phyloP scores from a whole-genome alignment of 2,329 filamentous ascomycete genomes.

The Thelonectria rubi region DNA sequence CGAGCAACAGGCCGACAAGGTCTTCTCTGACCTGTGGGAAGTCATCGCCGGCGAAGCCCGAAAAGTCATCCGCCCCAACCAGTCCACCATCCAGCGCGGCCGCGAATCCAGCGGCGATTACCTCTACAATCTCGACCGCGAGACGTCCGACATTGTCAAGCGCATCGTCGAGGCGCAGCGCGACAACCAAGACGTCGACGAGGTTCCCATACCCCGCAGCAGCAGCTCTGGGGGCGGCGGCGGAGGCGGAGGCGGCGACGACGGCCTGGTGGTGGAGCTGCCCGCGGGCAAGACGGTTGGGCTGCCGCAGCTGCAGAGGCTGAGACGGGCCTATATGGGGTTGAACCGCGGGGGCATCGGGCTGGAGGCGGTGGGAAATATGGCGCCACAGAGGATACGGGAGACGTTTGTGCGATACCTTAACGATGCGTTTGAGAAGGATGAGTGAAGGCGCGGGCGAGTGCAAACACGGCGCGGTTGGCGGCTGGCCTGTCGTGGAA shows the following conservation, averaged over 20 bases:
- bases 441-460: conserved; percentile 51
- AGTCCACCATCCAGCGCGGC: conserved; percentile 73
- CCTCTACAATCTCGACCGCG: conserved; percentile 80
- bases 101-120: conserved; percentile 76
- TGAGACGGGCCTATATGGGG: conserved; percentile 79
- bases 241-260: conserved; percentile 54
- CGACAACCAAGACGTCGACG: conserved; percentile 69
- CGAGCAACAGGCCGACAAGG: conserved; percentile 62
- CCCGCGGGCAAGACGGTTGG: conserved; percentile 70
- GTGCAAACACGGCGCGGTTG: not conserved
- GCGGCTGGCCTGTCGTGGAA: not conserved
- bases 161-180: conserved; percentile 74
- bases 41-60: conserved; percentile 70
- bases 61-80: conserved; percentile 76
- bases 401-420: conserved; percentile 73
- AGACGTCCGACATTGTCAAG: conserved; percentile 79
- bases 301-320: conserved; percentile 78
- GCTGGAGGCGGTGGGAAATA: conserved; percentile 62
- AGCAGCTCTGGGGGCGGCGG: conserved; percentile 51
- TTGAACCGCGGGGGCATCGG: conserved; percentile 77
- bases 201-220: conserved; percentile 59
- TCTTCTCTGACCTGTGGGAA: conserved; percentile 78
- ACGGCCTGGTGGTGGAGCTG: conserved; percentile 69
- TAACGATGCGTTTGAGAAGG: conserved; percentile 70
- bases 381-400: conserved; percentile 63